Base-by-base conservation (phyloP, 192 early-diverging fungal genomes). In the Coemansia brasiliensis region DNA sequence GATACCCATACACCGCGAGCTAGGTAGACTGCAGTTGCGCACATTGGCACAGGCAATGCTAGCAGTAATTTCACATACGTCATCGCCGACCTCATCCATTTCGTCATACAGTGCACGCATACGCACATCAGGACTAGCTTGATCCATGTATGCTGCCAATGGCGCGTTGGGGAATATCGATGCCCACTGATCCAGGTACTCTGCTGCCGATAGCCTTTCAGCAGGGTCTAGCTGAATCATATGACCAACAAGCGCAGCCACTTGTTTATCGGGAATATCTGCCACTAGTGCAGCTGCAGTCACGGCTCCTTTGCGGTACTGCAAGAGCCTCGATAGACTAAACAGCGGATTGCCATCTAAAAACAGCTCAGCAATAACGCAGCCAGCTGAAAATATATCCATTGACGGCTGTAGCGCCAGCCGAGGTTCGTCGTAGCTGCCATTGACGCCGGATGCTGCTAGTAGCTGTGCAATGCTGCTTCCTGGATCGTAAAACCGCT, bases 331-430 rank as follows among this genome's bases (percentile, higher is more conserved):
- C 25, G 94, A 91, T 15, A 98, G 75, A 2, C 88, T 91, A 63
- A 98, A 98, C 27, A 98, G 78, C 7, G 93, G 84, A 16, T 90
- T 88, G 5, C 95, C 94, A 65, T 98, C 96, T 27, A 97, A 72
- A 61, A 96, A 94, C 4, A 98, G 69, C 71, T 98, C 96, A 2
- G 93, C 94, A 66, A 98, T 93, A 0, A 88, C 85, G 60, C 87
- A 94, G 21, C 95, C 96, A 7, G 92, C 68, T 1, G 92, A 91
- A 71, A 98, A 98, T 15, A 98, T 85, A 58, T 98, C 96, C 96
- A 98, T 98, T 7, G 85, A 88, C 11, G 87, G 77, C 26, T 81
- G 89, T 13, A 92, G 52, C 50, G 81, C 85, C 52, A 72, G 52
- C 63, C 52, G 42, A 5, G 25, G 18, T 12, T 22, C 48, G 15